phyloP scores from a whole-genome alignment of 176 grass and related monocot genomes.

The Paspalum vaginatum region DNA sequence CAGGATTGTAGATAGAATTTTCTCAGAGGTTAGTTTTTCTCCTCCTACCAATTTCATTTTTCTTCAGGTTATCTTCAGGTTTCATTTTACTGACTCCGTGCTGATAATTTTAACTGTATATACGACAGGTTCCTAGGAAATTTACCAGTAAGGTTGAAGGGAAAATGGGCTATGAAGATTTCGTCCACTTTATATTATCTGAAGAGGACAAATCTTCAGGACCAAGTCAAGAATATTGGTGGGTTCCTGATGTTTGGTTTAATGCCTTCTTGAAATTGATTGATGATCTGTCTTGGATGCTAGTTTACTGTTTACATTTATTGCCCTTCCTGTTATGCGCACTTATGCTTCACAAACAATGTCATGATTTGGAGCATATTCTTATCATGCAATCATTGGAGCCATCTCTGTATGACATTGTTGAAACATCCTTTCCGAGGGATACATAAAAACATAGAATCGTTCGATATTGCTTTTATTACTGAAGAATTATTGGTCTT shows the following conservation, averaged over 20 bases:
- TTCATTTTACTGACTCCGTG: background rate
- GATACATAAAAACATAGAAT: background rate
- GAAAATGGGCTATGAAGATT: conserved; percentile 96
- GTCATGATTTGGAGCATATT: background rate
- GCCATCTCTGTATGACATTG: background rate
- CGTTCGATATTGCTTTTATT: background rate
- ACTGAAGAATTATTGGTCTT: background rate
- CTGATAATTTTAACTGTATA: conserved; percentile 27
- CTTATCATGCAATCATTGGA: background rate
- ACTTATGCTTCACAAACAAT: background rate
- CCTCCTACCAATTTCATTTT: conserved; percentile 13
- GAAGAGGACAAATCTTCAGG: conserved; percentile 90
- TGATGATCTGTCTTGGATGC: conserved; percentile 5
- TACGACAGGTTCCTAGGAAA: conserved; percentile 78
- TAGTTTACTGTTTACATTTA: conserved; percentile 2
- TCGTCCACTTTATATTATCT: conserved; percentile 90
- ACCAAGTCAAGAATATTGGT: conserved; percentile 82
- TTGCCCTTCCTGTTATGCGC: background rate
- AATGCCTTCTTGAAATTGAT: background rate
- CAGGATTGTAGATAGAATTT: conserved; percentile 98
- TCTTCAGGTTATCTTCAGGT: conserved; percentile 12
- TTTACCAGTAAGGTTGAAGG: conserved; percentile 85
- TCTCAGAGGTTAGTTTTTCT: conserved; percentile 76
- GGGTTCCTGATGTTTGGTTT: conserved; percentile 29
- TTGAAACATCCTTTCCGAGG: background rate